Conservation (phyloP, 1,284 basidiomycete species). For the Pseudozyma tsukubaensis region DNA sequence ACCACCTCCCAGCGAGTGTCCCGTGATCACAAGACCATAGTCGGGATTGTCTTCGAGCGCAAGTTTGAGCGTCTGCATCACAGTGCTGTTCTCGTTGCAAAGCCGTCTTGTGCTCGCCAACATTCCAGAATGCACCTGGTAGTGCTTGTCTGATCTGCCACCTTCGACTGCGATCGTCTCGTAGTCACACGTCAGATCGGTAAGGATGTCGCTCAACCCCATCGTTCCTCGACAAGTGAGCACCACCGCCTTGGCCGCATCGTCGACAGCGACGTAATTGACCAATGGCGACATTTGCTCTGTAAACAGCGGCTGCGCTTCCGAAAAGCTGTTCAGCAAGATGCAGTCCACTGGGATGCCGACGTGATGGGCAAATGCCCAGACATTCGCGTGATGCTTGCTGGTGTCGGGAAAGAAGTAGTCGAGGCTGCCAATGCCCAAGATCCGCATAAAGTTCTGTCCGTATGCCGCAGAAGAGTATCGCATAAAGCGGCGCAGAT, state of each 20-base stretch:
- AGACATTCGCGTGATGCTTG: slow-evolving; percentile 71
- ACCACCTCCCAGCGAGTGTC: slow-evolving; percentile 72
- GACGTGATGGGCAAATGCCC: slow-evolving; percentile 70
- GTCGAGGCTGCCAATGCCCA: slow-evolving; percentile 71
- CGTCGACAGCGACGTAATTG: slow-evolving; percentile 72
- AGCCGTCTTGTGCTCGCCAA: slow-evolving; percentile 70
- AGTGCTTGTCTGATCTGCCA: slow-evolving; percentile 68
- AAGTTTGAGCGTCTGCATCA: slow-evolving; percentile 70
- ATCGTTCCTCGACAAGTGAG: slow-evolving; percentile 72
- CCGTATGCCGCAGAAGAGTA: slow-evolving; percentile 68
- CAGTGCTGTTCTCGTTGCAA: slow-evolving; percentile 69
- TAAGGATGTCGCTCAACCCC: slow-evolving; percentile 72
- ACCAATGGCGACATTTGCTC: slow-evolving; percentile 70
- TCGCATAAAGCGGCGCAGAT: slow-evolving; percentile 72
- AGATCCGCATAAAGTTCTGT: slow-evolving; percentile 70
- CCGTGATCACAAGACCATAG: slow-evolving; percentile 72
- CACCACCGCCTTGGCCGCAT: slow-evolving; percentile 70
- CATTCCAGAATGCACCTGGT: slow-evolving; percentile 73
- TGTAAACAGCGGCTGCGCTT: slow-evolving; percentile 50
- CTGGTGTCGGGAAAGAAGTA: slow-evolving; percentile 71
- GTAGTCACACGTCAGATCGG: slow-evolving; percentile 72
- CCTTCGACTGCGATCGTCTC: slow-evolving; percentile 70
- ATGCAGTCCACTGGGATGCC: slow-evolving; percentile 71
- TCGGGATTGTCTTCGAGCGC: slow-evolving; percentile 70
- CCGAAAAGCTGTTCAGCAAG: slow-evolving; percentile 71